These are phyloP conservation scores for Podospora comata DNA, from an alignment of 495 filamentous ascomycete species.

Conservation along the genomic window DNA sequence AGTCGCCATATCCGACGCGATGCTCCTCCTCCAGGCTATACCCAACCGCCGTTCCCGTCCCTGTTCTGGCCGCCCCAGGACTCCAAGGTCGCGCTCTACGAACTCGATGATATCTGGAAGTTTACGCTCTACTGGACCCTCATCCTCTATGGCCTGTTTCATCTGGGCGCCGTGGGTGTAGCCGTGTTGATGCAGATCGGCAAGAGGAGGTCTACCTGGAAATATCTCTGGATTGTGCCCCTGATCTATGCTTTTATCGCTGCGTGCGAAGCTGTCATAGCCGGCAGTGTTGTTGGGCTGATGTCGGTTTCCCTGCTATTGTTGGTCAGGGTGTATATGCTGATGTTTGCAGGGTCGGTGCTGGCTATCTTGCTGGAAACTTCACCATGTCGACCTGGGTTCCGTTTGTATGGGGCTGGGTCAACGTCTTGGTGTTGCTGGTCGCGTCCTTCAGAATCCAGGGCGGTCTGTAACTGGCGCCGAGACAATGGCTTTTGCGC, in stretches of 20 bases:
- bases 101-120: constrained; percentile 78
- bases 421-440: constrained; percentile 85
- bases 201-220: constrained; percentile 59
- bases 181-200: constrained; percentile 68
- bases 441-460: constrained; percentile 93
- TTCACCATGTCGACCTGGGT: constrained; percentile 98
- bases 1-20: constrained; percentile 30
- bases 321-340: constrained; percentile 12
- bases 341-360: constrained; percentile 63
- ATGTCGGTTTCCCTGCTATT: constrained; percentile 58
- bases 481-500: background rate
- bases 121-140: constrained; percentile 91
- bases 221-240: constrained; percentile 72
- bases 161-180: constrained; percentile 67
- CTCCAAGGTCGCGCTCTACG: constrained; percentile 67
- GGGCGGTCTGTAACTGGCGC: constrained; percentile 61
- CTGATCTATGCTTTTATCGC: constrained; percentile 70
- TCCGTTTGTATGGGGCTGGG: constrained; percentile 88
- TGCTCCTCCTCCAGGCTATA: constrained; percentile 62
- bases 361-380: constrained; percentile 80
- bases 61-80: constrained; percentile 69
- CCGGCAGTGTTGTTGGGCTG: constrained; percentile 83
- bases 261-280: constrained; percentile 75
- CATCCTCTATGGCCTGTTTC: constrained; percentile 62
- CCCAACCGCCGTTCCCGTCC: constrained; percentile 76